Percentiles rank a stretch among this genome's conserved stretches.
phyloP scores from a whole-genome alignment of 2,329 filamentous ascomycete species.

The Venturia oleaginea region DNA sequence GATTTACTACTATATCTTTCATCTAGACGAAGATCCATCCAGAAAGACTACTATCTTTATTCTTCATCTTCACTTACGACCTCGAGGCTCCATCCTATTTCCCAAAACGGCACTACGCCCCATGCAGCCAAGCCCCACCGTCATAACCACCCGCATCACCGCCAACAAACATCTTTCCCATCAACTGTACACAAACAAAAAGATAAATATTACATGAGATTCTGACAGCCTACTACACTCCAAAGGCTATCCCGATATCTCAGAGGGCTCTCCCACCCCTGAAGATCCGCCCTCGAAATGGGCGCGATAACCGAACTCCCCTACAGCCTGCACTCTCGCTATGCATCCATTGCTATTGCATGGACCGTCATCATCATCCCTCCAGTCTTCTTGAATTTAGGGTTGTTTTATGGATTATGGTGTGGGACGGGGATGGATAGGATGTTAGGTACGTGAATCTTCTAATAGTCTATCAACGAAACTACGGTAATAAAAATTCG shows the following conservation, averaged over 20 bases:
- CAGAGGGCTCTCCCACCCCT: neutral
- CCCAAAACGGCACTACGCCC: neutral
- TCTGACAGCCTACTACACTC: neutral
- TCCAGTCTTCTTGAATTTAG: constrained; percentile 12
- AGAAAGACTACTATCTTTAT: no score
- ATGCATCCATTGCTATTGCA: constrained; percentile 6
- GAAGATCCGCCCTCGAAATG: neutral
- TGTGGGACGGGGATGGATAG: constrained; percentile 9
- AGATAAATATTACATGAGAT: neutral
- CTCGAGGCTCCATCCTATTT: neutral
- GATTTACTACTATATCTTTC: no score
- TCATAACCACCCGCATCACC: neutral
- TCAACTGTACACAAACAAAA: neutral
- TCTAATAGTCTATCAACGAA: neutral
- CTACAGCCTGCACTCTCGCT: constrained; percentile 12
- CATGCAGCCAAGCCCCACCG: neutral
- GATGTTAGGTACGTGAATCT: constrained; percentile 4
- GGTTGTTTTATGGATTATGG: constrained; percentile 13
- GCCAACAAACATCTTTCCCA: neutral
- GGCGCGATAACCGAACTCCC: constrained; percentile 8
- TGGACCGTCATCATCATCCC: constrained; percentile 14
- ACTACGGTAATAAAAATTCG: neutral
- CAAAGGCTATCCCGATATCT: neutral
- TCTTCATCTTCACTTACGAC: no score
- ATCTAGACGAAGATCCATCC: no score